These are phyloP conservation scores for Ostreobium quekettii DNA, from an alignment of 139 green algal species.

Conservation along the genomic window DNA sequence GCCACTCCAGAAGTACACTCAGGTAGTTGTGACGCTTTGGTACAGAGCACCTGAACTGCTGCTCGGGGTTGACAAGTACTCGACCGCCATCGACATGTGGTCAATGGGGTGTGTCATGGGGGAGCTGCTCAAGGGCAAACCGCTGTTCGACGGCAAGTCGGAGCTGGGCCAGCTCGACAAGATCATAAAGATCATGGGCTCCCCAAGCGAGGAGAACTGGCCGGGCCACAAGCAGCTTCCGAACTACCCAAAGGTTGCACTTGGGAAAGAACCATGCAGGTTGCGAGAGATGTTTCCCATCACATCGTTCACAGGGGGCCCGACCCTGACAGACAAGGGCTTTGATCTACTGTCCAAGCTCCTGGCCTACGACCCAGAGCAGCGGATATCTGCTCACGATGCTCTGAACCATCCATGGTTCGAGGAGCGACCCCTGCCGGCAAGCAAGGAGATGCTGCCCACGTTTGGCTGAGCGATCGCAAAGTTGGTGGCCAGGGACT, in stretches of 20 bases:
- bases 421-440: not conserved
- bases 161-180: constrained; percentile 73
- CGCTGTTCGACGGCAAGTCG: constrained; percentile 55
- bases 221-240: constrained; percentile 52
- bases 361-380: constrained; percentile 34
- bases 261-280: not conserved
- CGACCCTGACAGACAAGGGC: constrained; percentile 30
- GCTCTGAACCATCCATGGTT: constrained; percentile 41
- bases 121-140: constrained; percentile 63
- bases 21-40: constrained; percentile 68
- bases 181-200: constrained; percentile 68
- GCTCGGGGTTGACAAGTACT: constrained; percentile 73
- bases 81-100: constrained; percentile 82
- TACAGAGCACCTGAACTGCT: constrained; percentile 78
- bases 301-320: constrained; percentile 16
- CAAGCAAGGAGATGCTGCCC: not conserved
- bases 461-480: constrained; percentile 12
- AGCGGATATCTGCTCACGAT: constrained; percentile 28
- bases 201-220: constrained; percentile 68
- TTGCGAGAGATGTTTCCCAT: constrained; percentile 26
- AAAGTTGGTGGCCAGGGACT: no score
- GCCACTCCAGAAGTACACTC: constrained; percentile 58
- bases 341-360: constrained; percentile 36
- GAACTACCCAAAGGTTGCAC: constrained; percentile 41
- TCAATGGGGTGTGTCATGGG: constrained; percentile 87